Base-by-base conservation (phyloP, 805 yeast genomes). In the Deakozyma indianensis region DNA sequence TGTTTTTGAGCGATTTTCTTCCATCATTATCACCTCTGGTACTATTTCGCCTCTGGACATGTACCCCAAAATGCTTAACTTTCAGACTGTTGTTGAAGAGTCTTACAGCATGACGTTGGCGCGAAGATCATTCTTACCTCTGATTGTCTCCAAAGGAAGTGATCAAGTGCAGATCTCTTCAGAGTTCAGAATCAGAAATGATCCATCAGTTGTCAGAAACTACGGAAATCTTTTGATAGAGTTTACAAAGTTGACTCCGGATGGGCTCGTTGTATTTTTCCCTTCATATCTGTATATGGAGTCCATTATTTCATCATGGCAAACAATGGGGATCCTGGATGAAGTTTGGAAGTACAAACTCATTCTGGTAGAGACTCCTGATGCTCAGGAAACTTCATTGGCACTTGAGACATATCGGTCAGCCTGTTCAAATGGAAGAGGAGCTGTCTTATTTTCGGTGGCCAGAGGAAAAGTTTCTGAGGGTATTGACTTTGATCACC, bases 401-500 rank as follows among this genome's bases (percentile, higher is more conserved):
- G 99, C 98, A 0, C 67, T 92, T 53, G 98, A 92, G 52, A 92
- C 97, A 0, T 92, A 88, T 61, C 70, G 98, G 56, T 83, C 87
- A 25, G 99, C 99, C 0, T 92, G 99, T 57, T 80, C 90, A 1
- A 92, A 92, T 62, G 99, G 99, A 3, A 71, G 98, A 52, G 99
- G 99, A 3, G 99, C 99, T 0, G 90, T 94, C 1, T 71, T 92
- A 56, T 71, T 92, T 35, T 86, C 96, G 28, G 99, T 92, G 49
- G 99, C 99, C 14, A 87, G 99, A 73, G 99, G 99, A 5, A 92
- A 92, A 59, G 98, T 92, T 1, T 83, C 95, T 0, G 99, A 92
- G 64, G 99, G 99, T 50, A 92, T 92, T 54, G 99, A 92, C 86
- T 92, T 92, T 67, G 97, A 92, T 60, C 96, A 92, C 61, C 98